phyloP scores from a whole-genome alignment of 1,139 yeast species.

The Zygosaccharomyces sapae region DNA sequence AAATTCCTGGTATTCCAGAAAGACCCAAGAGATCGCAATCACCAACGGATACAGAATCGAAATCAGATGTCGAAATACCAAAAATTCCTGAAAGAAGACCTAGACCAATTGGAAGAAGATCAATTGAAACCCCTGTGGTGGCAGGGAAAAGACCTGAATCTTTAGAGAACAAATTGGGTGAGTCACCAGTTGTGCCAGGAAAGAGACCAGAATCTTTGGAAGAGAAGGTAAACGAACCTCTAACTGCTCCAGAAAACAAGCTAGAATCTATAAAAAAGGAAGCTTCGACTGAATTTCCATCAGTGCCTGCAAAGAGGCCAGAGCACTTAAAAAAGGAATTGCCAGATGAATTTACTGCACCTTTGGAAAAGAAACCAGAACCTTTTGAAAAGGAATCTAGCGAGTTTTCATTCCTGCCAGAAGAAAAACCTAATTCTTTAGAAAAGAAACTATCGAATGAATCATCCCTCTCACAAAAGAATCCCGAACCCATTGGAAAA shows the following conservation, averaged over 20 bases:
- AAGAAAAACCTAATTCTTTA: background rate
- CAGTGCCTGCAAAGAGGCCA: background rate
- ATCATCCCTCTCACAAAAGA: background rate
- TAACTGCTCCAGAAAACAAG: background rate
- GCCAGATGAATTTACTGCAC: background rate
- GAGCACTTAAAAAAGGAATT: background rate
- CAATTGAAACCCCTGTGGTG: background rate
- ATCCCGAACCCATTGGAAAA: background rate
- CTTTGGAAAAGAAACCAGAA: background rate
- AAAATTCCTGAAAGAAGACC: background rate
- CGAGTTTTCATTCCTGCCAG: background rate
- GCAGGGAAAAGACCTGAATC: background rate
- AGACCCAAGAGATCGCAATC: slow-evolving; percentile 1
- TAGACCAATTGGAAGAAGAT: background rate
- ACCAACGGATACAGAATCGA: background rate
- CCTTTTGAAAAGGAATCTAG: background rate
- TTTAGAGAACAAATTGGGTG: background rate
- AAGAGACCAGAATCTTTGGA: background rate
- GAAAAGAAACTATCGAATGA: background rate
- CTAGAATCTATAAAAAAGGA: background rate
- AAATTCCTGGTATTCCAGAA: slow-evolving; percentile 2
- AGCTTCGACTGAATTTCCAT: background rate
- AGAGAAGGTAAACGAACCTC: background rate
- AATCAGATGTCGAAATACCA: background rate
- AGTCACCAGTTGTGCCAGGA: background rate